Percentiles rank a stretch among this genome's conserved stretches.
Evolutionary conservation across 352 stramenopile species (phyloP).

Genomic region (Pythium monospermum): DNA sequence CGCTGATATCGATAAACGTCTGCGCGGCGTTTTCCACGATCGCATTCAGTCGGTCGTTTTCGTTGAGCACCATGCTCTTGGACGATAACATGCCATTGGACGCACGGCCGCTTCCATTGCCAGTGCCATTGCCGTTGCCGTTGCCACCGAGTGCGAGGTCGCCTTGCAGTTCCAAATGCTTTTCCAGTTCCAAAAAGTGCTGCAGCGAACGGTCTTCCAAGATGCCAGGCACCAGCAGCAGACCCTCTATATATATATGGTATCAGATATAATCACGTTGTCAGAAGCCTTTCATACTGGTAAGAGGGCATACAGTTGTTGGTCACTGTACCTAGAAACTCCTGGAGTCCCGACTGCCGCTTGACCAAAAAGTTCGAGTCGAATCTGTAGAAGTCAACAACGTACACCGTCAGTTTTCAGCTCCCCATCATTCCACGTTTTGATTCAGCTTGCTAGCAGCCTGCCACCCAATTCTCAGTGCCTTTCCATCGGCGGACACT

Average conservation of each 20-base stretch:
- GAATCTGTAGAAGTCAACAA: slow-evolving; percentile 35
- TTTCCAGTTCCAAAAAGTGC: slow-evolving; percentile 79
- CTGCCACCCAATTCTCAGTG: slow-evolving; percentile 12
- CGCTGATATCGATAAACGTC: slow-evolving; percentile 80
- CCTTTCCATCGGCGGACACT: slow-evolving; percentile 8
- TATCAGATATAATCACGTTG: too few relatives aligned
- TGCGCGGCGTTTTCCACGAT: slow-evolving; percentile 76
- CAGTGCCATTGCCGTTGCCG: too few relatives aligned
- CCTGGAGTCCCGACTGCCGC: slow-evolving; percentile 64
- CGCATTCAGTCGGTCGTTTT: slow-evolving; percentile 70
- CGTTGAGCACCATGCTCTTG: slow-evolving; percentile 55
- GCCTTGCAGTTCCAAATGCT: slow-evolving; percentile 62
- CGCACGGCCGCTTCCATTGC: slow-evolving; percentile 27
- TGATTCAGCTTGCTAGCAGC: not conserved
- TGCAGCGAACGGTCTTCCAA: slow-evolving; percentile 68
- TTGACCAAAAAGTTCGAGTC: slow-evolving; percentile 80
- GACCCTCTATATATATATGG: slow-evolving; percentile 30
- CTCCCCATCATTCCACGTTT: not conserved
- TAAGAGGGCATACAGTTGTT: too few relatives aligned
- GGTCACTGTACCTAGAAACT: slow-evolving; percentile 61
- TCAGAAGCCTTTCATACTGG: too few relatives aligned
- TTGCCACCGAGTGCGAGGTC: slow-evolving; percentile 31
- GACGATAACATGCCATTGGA: slow-evolving; percentile 40
- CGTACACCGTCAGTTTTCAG: not conserved
- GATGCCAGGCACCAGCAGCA: slow-evolving; percentile 68